Conservation (phyloP, 2,329 filamentous ascomycete genomes). For the Cladophialophora immunda region DNA sequence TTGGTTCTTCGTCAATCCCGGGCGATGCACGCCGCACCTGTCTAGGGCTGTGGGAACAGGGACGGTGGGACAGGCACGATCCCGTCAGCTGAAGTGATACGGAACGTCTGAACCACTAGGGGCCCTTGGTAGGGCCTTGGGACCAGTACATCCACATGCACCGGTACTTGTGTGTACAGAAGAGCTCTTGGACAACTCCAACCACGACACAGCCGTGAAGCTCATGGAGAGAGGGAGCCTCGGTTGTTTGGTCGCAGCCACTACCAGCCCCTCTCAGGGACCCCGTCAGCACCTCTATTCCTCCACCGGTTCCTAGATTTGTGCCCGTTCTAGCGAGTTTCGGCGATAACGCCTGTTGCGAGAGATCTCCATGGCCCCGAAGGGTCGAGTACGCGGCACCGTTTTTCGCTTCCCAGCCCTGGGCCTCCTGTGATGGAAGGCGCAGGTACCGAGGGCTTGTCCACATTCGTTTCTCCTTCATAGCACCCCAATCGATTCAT, state of each 20-base stretch:
- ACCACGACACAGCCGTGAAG: too few species aligned
- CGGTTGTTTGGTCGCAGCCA: neutral
- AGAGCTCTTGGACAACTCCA: neutral
- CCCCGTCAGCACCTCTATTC: neutral
- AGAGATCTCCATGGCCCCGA: neutral
- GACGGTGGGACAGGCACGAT: neutral
- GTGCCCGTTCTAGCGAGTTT: neutral
- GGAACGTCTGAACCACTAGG: neutral
- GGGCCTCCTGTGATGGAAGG: too few species aligned
- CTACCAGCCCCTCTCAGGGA: neutral
- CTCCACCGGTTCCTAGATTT: neutral
- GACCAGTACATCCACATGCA: neutral
- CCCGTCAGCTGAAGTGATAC: conserved; percentile 21
- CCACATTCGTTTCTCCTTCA: too few species aligned
- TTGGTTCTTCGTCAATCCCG: neutral
- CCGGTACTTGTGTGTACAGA: neutral
- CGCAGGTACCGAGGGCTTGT: too few species aligned
- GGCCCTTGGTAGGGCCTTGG: neutral
- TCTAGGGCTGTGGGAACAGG: neutral
- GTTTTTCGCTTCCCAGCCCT: neutral
- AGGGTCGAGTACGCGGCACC: neutral
- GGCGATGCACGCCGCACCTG: neutral
- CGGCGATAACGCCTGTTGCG: neutral
- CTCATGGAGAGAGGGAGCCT: too few species aligned
- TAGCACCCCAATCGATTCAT: too few species aligned